These are phyloP conservation scores for Geotrichum fermentans DNA, from an alignment of 1,139 yeast species.

Conservation along the genomic window DNA sequence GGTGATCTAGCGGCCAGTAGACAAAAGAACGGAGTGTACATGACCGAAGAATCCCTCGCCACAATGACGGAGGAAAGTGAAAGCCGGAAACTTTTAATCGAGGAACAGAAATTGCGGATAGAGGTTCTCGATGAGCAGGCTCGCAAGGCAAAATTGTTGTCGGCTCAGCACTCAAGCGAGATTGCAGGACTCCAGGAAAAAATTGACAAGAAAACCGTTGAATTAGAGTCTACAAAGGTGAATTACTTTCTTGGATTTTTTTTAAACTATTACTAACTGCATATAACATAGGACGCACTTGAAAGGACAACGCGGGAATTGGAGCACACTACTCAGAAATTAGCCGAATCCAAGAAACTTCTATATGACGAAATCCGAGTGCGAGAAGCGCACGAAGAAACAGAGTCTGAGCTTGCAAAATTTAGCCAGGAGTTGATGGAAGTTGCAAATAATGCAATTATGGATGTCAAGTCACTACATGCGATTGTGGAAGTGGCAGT, in stretches of 20 bases:
- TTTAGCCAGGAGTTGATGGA: conserved; percentile 3
- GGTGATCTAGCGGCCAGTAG: conserved; percentile 60
- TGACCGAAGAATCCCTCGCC: conserved; percentile 42
- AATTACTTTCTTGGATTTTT: conserved; percentile 20
- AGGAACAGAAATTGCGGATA: conserved; percentile 45
- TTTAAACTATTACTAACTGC: not conserved
- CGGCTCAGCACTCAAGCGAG: not conserved
- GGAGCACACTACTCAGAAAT: conserved; percentile 10
- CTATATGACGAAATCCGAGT: conserved; percentile 1
- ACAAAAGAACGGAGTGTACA: conserved; percentile 60
- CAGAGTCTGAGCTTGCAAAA: conserved; percentile 20
- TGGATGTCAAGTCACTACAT: conserved; percentile 7
- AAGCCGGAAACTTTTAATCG: conserved; percentile 36
- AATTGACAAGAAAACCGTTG: conserved; percentile 23
- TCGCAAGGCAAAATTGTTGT: not conserved
- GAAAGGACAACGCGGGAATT: too few relatives aligned
- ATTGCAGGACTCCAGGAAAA: conserved; percentile 25
- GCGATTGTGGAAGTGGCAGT: conserved; percentile 1
- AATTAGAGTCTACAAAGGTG: conserved; percentile 21
- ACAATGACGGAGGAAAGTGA: conserved; percentile 39
- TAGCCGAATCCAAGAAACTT: conserved; percentile 18
- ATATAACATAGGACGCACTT: not conserved
- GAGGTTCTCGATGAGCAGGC: conserved; percentile 42
- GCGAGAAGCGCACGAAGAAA: conserved; percentile 19
- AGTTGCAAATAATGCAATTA: conserved; percentile 3